Evolutionary conservation across 78 protist genomes (phyloP).

Genomic region (Speleostelium caveatum): DNA sequence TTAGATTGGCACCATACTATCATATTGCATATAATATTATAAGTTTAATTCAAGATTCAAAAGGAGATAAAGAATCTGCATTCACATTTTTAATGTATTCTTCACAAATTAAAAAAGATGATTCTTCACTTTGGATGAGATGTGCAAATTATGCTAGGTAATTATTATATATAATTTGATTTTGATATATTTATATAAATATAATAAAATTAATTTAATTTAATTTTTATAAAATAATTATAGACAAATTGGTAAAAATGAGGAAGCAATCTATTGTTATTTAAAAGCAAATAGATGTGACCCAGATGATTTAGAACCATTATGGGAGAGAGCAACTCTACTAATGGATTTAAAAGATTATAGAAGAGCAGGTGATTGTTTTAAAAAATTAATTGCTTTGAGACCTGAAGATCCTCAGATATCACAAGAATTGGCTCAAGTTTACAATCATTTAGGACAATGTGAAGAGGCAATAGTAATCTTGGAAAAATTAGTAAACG

Average conservation of each 20-base stretch:
- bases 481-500: not conserved
- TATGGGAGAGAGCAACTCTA: not conserved
- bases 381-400: not conserved
- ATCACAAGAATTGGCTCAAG: not conserved
- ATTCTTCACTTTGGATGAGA: slow-evolving; percentile 10
- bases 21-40: slow-evolving; percentile 19
- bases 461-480: slow-evolving; percentile 9
- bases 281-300: not conserved
- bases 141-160: not conserved
- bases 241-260: too few relatives aligned
- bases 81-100: not conserved
- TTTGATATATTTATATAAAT: too few relatives aligned
- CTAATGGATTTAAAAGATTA: not conserved
- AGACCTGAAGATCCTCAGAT: slow-evolving; percentile 16
- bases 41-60: not conserved
- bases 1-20: slow-evolving; percentile 29
- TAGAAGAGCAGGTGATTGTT: not conserved
- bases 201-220: too few relatives aligned
- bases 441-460: not conserved
- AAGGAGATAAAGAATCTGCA: slow-evolving; percentile 11
- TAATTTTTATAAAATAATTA: too few relatives aligned
- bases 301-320: slow-evolving; percentile 17
- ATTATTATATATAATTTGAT: too few relatives aligned
- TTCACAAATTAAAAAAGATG: slow-evolving; percentile 9
- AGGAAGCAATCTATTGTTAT: slow-evolving; percentile 10